Evolutionary conservation across 1,139 yeast genomes (phyloP), one percentile per base, ranked within the genome.

Genomic region (Saccharomyces hybrid): DNA sequence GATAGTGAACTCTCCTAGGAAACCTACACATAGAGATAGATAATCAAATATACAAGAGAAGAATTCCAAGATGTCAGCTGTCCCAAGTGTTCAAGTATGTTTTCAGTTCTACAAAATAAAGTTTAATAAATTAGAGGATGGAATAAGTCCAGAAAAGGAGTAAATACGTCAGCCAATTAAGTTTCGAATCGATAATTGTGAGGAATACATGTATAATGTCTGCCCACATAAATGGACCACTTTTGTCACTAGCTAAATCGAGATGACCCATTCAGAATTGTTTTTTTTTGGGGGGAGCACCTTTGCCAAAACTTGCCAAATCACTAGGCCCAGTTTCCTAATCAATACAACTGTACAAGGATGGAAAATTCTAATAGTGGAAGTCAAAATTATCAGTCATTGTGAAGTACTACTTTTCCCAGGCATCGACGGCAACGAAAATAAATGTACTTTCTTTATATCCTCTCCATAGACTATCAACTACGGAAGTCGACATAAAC

Each of bases 81-180:
- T 67, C 66, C 84, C 82, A 79, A 80, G 84, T 77, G 85, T 81
- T 74, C 85, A 81, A 79, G 84, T 80, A 80, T 79, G 44, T 38
- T 38, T 16, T 16, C 44, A 38, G 84, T 80, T 59, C 49, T 52
- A 46, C 13, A 38, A 9, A 16, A 14, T 26, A 34, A 38, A 8
- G 5, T 38, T 38, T 16, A 13, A 38, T 38, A 16, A 13, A 3
- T 8, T 38, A 38, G 13, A 19, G 5, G 9, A 38, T 38, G 44
- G 44, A 38, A 16, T 38, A 38, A 16, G 25, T 8, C 9, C 23
- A 38, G 19, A 19, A 13, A 19, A 8, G 9, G 13, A 16, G 2
- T 19, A 27, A 6, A 14, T 26, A 9, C 16, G 28, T 13, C 23
- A 41, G 26, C 25, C 29, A 41, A 9, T 16, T 9, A 16, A 28